These are phyloP conservation scores for Botrytis sinoallii DNA, from an alignment of 2,329 filamentous ascomycete genomes.

Conservation along the genomic window DNA sequence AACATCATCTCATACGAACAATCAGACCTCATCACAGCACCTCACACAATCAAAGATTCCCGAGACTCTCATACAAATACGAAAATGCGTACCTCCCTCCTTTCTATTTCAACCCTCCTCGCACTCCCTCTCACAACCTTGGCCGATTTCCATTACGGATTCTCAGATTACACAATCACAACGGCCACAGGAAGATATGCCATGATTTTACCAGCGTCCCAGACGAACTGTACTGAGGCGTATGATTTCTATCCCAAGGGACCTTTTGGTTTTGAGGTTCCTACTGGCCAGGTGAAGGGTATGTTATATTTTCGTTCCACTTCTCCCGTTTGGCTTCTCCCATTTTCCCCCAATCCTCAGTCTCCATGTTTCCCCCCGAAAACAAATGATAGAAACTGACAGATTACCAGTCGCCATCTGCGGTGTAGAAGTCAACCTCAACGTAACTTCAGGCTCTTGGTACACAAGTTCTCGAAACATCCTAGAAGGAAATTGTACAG, in stretches of 20 bases:
- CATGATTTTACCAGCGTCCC: conserved; percentile 5
- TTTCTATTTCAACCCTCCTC: neutral
- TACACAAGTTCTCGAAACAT: neutral
- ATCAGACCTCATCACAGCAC: neutral
- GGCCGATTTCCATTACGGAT: conserved; percentile 10
- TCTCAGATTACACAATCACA: neutral
- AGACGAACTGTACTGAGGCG: neutral
- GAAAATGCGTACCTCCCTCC: neutral
- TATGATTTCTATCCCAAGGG: conserved; percentile 12
- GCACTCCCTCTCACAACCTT: neutral
- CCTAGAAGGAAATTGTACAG: neutral
- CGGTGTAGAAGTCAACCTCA: conserved; percentile 1
- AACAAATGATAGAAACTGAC: neutral
- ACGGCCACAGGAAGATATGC: conserved; percentile 4
- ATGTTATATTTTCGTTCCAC: neutral
- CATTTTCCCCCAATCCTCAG: too few relatives aligned
- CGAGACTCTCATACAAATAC: neutral
- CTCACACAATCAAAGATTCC: neutral
- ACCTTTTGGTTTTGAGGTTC: neutral
- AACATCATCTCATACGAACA: neutral
- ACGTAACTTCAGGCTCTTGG: conserved; percentile 6
- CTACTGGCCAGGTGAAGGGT: neutral
- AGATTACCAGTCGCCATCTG: neutral
- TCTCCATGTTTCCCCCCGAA: too few relatives aligned
- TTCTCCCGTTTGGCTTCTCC: too few relatives aligned